These are phyloP conservation scores for Auriscalpium vulgare DNA, from an alignment of 768 basidiomycete species.

Conservation along the genomic window DNA sequence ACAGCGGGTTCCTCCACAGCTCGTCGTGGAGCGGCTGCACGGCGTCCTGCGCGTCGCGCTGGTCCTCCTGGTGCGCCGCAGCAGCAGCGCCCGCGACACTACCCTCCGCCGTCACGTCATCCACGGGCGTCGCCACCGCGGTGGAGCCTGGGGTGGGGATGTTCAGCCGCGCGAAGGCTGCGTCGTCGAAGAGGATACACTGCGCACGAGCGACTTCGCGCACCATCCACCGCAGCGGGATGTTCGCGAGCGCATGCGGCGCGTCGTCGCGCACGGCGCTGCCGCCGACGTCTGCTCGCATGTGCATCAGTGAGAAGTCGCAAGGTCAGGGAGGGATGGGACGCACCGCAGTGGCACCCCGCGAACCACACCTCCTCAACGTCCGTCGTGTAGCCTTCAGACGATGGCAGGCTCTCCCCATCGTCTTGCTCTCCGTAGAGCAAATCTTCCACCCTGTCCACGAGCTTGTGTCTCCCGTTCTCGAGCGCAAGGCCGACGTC, in stretches of 20 bases:
- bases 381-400: constrained; percentile 1
- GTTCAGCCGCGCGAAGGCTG: constrained; percentile 5
- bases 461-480: not conserved
- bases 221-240: constrained; percentile 15
- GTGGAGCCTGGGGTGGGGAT: not conserved
- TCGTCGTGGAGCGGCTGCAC: constrained; percentile 45
- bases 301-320: not conserved
- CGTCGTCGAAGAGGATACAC: constrained; percentile 5
- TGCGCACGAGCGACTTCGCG: constrained; percentile 2
- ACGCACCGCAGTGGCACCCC: constrained; percentile 12
- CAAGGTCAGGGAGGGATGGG: not conserved
- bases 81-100: not conserved
- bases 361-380: constrained; percentile 14
- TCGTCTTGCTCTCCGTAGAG: not conserved
- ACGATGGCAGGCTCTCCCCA: not conserved
- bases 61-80: not conserved
- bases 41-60: constrained; percentile 21
- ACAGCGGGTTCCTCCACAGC: constrained; percentile 34
- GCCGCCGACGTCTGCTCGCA: constrained; percentile 10
- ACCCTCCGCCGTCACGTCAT: not conserved
- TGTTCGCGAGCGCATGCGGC: constrained; percentile 4
- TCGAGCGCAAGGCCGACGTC: not conserved
- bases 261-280: not conserved
- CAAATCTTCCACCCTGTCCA: not conserved
- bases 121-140: not conserved